Base-by-base conservation (phyloP, 352 stramenopile genomes). In the Elongisporangium prolatum region DNA sequence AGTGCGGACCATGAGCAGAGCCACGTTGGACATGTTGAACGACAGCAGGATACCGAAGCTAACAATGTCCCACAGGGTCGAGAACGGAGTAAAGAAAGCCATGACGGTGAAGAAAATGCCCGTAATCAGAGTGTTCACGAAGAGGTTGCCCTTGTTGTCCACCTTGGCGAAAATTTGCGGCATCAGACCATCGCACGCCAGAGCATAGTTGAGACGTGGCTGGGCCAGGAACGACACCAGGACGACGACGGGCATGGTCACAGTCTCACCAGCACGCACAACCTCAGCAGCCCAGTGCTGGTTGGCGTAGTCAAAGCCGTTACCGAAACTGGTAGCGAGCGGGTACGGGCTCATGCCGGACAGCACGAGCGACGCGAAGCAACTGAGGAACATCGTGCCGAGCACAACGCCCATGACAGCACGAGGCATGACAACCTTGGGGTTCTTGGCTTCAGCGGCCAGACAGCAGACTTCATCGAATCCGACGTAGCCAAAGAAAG, bases 391-490 rank as follows among this genome's bases (percentile, higher is more conserved):
- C 71, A 91, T 88, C 5, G 91, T 93, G 55, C 78, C 73, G 16
- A 67, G 40, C 11, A 98, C 71, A 2, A 93, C 93, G 11, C 72
- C 79, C 28, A 97, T 84, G 51, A 98, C 86, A 17, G 84, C 83
- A 21, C 75, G 53, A 5, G 91, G 89, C 69, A 97, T 86, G 64
- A 90, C 75, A 51, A 75, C 80, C 44, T 80, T 73, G 25, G 84
- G 81, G 65, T 95, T 81, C 65, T 87, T 86, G 20, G 78, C 74
- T 62, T 95, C 85, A 20, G 80, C 84, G 8, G 89, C 85, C 16
- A 98, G 64, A 69, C 90, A 97, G 65, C 88, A 97, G 21, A 98
- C 84, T 65, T 97, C 93, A 70, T 98, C 95, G 67, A 97, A 98
- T n/a, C 95, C 95, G 25, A 98, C 74, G 69, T 95, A 98, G 13